Evolutionary conservation across 2,329 filamentous ascomycete species (phyloP).

Genomic region (Trichoderma atrobrunneum): DNA sequence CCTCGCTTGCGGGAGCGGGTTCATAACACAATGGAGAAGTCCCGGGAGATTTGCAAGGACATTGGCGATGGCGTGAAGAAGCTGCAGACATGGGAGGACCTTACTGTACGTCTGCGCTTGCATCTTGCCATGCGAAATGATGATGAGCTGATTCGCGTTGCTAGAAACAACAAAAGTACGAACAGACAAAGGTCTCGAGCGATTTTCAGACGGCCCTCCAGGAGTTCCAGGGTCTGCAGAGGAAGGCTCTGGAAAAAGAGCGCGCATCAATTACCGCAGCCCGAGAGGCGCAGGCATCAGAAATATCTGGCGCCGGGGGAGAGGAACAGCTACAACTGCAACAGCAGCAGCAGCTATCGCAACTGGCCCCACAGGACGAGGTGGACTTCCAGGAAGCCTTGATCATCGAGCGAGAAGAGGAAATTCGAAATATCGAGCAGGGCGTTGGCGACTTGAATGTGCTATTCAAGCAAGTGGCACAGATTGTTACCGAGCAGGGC

Average conservation of each 20-base stretch:
- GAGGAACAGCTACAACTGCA: constrained; percentile 51
- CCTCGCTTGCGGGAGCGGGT: constrained; percentile 88
- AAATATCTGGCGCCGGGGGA: constrained; percentile 37
- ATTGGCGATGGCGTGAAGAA: constrained; percentile 93
- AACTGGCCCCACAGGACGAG: constrained; percentile 85
- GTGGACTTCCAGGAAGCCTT: constrained; percentile 96
- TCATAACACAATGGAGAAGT: constrained; percentile 82
- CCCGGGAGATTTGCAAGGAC: constrained; percentile 81
- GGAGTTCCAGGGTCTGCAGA: constrained; percentile 91
- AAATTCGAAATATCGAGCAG: constrained; percentile 97
- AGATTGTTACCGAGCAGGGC: constrained; percentile 93
- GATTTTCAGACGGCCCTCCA: constrained; percentile 86
- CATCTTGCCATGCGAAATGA: not conserved
- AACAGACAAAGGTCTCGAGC: constrained; percentile 88
- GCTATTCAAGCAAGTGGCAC: constrained; percentile 94
- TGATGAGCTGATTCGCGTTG: not conserved
- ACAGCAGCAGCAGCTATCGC: constrained; percentile 69
- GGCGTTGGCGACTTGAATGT: constrained; percentile 94
- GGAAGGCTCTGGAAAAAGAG: constrained; percentile 87
- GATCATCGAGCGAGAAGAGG: constrained; percentile 92
- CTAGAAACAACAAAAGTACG: constrained; percentile 92
- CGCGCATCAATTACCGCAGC: constrained; percentile 81
- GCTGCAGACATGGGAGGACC: constrained; percentile 81
- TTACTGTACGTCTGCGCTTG: constrained; percentile 59
- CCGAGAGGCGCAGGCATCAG: constrained; percentile 71